Evolutionary conservation across 2,329 filamentous ascomycete genomes (phyloP).

Genomic region (Aureobasidium melanogenum): DNA sequence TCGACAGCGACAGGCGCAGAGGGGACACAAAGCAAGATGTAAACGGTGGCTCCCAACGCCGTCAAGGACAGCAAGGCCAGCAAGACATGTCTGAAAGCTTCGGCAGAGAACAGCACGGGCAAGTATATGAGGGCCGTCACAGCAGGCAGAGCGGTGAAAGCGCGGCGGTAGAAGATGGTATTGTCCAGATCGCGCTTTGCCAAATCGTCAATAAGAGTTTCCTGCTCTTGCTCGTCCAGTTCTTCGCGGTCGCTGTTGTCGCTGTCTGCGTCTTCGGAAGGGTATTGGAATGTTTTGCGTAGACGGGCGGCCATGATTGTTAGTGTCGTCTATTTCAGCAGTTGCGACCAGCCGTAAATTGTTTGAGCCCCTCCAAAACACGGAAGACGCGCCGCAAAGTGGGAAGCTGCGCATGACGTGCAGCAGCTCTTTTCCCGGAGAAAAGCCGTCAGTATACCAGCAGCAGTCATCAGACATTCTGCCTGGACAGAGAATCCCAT

Average conservation of each 20-base stretch:
- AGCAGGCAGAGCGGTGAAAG: slow-evolving; percentile 53
- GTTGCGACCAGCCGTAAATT: background rate
- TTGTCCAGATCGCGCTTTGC: slow-evolving; percentile 40
- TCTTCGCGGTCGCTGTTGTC: slow-evolving; percentile 49
- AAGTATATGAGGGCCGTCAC: slow-evolving; percentile 49
- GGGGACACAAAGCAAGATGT: slow-evolving; percentile 49
- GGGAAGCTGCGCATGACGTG: background rate
- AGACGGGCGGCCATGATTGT: slow-evolving; percentile 50
- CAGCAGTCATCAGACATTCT: background rate
- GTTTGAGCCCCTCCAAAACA: background rate
- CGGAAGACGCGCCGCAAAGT: background rate
- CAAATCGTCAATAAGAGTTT: slow-evolving; percentile 51
- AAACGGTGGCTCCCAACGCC: slow-evolving; percentile 54
- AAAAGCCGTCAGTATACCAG: background rate
- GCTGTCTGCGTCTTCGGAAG: slow-evolving; percentile 47
- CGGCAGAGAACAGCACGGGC: slow-evolving; percentile 34
- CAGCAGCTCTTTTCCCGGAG: background rate
- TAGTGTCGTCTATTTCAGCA: background rate
- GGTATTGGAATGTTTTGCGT: slow-evolving; percentile 70
- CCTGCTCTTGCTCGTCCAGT: slow-evolving; percentile 71
- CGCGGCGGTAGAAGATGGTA: slow-evolving; percentile 27
- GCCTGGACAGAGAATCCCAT: background rate
- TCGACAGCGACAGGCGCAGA: slow-evolving; percentile 29
- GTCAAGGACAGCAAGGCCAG: slow-evolving; percentile 51
- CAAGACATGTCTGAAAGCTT: slow-evolving; percentile 31